phyloP scores from a whole-genome alignment of 2,329 filamentous ascomycete species.

The Scolecobasidium constrictum region DNA sequence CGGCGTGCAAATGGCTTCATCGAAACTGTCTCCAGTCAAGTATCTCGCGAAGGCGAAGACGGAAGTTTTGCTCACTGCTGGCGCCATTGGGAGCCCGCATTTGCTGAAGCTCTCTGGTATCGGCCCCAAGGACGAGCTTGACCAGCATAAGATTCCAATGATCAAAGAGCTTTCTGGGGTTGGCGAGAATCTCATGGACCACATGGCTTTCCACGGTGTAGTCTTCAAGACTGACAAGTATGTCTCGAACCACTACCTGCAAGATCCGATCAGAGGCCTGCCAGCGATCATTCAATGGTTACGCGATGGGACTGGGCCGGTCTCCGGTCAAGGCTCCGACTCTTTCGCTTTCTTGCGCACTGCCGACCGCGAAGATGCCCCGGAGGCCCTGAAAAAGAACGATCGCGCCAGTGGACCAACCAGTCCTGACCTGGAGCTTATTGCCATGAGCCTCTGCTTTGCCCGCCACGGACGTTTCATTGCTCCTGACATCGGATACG shows the following conservation, averaged over 20 bases:
- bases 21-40: neutral
- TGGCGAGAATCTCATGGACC: constrained; percentile 37
- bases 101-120: constrained; percentile 42
- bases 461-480: neutral
- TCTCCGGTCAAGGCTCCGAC: constrained; percentile 4
- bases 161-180: constrained; percentile 38
- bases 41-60: constrained; percentile 17
- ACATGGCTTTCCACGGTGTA: constrained; percentile 23
- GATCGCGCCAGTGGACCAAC: constrained; percentile 2
- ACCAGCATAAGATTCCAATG: constrained; percentile 27
- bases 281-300: constrained; percentile 3
- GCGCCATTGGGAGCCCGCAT: constrained; percentile 31
- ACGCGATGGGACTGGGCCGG: neutral
- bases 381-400: neutral
- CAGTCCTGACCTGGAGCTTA: constrained; percentile 3
- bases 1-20: constrained; percentile 12
- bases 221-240: constrained; percentile 2
- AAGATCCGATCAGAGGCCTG: neutral
- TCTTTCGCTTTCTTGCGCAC: constrained; percentile 2
- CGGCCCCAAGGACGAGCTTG: constrained; percentile 27
- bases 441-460: constrained; percentile 7
- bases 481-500: constrained; percentile 2
- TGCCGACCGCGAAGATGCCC: constrained; percentile 5
- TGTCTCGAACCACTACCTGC: neutral
- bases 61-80: constrained; percentile 34